Percentiles rank a stretch among this genome's conserved stretches.
phyloP scores from a whole-genome alignment of 2,329 filamentous ascomycete genomes.

The Arthroderma sp. region DNA sequence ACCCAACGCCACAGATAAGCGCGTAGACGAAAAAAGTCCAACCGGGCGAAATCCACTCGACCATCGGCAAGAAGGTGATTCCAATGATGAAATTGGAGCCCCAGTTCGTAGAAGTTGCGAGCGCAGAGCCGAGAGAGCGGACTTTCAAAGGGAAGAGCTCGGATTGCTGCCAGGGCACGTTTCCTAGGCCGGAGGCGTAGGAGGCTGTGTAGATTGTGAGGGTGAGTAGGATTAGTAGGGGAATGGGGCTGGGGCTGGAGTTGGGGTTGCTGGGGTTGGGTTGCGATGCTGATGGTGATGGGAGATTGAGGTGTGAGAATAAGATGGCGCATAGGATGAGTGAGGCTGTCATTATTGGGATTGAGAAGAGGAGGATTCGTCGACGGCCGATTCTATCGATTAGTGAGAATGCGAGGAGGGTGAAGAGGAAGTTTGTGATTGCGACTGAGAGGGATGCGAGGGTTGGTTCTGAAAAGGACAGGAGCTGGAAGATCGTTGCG shows the following conservation, averaged over 20 bases:
- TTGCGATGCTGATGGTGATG: slow-evolving; percentile 12
- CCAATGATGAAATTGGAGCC: slow-evolving; percentile 74
- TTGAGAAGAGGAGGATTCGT: slow-evolving; percentile 65
- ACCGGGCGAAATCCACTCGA: slow-evolving; percentile 58
- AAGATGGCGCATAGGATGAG: slow-evolving; percentile 58
- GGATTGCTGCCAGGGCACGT: slow-evolving; percentile 91
- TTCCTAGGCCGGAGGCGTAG: slow-evolving; percentile 78
- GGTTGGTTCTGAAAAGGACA: slow-evolving; percentile 67
- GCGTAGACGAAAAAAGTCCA: slow-evolving; percentile 78
- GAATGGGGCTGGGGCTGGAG: slow-evolving; percentile 27
- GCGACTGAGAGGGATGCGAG: slow-evolving; percentile 70
- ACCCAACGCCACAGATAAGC: slow-evolving; percentile 52
- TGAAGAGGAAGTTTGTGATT: slow-evolving; percentile 70
- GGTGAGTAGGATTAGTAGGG: slow-evolving; percentile 52
- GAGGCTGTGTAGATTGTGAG: slow-evolving; percentile 74
- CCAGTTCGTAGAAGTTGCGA: slow-evolving; percentile 72
- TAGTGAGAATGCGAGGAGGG: slow-evolving; percentile 57
- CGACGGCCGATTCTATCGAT: slow-evolving; percentile 72
- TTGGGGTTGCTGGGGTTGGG: slow-evolving; percentile 6
- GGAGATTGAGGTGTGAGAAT: slow-evolving; percentile 52
- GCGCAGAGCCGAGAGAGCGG: slow-evolving; percentile 48
- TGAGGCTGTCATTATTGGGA: slow-evolving; percentile 70
- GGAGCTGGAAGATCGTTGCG: slow-evolving; percentile 63
- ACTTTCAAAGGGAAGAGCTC: slow-evolving; percentile 67
- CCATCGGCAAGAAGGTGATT: slow-evolving; percentile 75